These are phyloP conservation scores for Salvia splendens DNA, from an alignment of 257 asterid genomes.

Conservation along the genomic window DNA sequence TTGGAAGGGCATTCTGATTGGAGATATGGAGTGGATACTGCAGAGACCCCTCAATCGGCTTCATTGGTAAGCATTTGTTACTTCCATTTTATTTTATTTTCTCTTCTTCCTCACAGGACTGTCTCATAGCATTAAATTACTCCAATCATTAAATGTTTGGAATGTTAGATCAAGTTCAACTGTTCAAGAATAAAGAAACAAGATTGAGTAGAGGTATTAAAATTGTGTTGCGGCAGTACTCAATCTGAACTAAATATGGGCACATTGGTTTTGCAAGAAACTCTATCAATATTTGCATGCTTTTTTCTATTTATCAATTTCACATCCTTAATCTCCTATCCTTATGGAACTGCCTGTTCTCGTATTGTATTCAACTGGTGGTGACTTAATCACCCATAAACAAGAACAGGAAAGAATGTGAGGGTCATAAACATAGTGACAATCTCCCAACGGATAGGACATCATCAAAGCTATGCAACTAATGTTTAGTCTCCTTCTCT, in stretches of 20 bases:
- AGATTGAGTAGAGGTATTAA: neutral
- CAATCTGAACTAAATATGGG: constrained; percentile 6
- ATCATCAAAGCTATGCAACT: neutral
- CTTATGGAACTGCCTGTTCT: constrained; percentile 7
- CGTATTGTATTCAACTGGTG: neutral
- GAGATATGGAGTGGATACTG: constrained; percentile 52
- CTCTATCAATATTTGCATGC: neutral
- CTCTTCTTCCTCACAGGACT: constrained; percentile 1
- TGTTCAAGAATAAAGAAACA: constrained; percentile 22
- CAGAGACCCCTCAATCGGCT: constrained; percentile 57
- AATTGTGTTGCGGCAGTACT: constrained; percentile 3
- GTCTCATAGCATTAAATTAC: neutral
- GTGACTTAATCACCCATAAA: neutral
- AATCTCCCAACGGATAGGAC: neutral
- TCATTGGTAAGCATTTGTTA: constrained; percentile 51
- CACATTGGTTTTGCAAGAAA: constrained; percentile 13
- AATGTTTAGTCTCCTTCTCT: neutral
- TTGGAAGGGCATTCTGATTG: constrained; percentile 57
- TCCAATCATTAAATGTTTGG: neutral
- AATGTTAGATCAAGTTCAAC: constrained; percentile 11
- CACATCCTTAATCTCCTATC: neutral
- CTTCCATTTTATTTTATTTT: neutral
- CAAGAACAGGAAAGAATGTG: neutral
- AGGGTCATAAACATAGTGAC: neutral
- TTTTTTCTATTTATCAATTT: neutral